Evolutionary conservation across 1,139 yeast species (phyloP), one percentile per base, ranked within the genome.

Genomic region (Saccharomycopsis crataegensis): DNA sequence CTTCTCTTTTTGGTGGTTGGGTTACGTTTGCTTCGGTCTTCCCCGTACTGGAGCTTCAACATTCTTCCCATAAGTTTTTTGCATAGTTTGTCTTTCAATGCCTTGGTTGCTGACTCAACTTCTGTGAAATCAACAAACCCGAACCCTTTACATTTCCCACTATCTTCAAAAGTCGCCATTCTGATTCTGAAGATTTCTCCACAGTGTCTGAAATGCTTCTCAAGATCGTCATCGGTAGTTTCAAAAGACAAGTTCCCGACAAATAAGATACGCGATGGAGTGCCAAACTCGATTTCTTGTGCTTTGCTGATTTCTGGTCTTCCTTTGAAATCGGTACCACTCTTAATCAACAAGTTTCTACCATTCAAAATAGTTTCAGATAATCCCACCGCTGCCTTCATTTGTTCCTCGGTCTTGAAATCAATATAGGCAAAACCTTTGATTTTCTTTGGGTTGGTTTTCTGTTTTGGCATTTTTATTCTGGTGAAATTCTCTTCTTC

Each of bases 101-200:
- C 98, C 46, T 76, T 75, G 0, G 95, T 86, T 46, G 97, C 91
- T 3, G 94, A 91, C 36, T 78, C 79, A 59, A 85, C 86, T 60
- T 83, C 84, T 61, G 75, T 78, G 71, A 91, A 93, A 68, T 93
- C 99, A 44, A 93, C 72, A 65, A 93, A 93, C 1, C 96, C 93
- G 74, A 91, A 93, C 1, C 99, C 99, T 68, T 93, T 93, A 73
- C 98, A 93, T 67, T 90, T 91, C 1, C 98, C 98, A 45, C 87
- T 74, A 65, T 93, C 99, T 70, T 93, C 93, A 68, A 93, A 93
- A 8, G 99, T 91, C 1, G 98, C 98, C 96, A 91, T 91, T 67
- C 99, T 79, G 53, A 91, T 80, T 62, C 79, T 81, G 37, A 76
- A 71, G 56, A 90, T 90, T 58, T 87, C 91, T 36, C 97, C 97